phyloP scores from a whole-genome alignment of 169 alveolate species.

The Besnoitia besnoiti region DNA sequence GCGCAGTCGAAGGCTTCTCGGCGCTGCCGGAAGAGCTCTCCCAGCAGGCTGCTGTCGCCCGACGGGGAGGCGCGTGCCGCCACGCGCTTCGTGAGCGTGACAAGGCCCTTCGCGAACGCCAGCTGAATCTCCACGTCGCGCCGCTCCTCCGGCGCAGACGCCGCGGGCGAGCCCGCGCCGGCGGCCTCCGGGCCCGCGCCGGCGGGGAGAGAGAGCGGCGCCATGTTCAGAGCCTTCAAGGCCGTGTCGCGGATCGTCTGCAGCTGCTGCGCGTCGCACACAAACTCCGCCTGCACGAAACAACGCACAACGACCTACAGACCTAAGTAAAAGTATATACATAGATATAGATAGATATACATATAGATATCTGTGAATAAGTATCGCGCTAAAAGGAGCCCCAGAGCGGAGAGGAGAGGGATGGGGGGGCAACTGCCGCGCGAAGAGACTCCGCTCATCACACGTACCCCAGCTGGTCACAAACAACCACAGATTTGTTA shows the following conservation, averaged over 20 bases:
- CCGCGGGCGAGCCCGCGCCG: not conserved
- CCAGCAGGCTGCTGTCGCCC: not conserved
- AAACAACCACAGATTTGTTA: too few relatives aligned
- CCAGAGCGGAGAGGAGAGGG: too few relatives aligned
- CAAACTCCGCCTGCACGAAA: constrained; percentile 13
- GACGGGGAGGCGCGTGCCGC: not conserved
- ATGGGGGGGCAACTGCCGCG: too few relatives aligned
- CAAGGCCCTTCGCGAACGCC: not conserved
- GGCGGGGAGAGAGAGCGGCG: not conserved
- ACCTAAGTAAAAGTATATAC: not conserved
- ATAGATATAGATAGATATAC: too few relatives aligned
- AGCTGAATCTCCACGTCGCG: not conserved
- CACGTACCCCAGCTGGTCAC: too few relatives aligned
- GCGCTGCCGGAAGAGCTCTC: not conserved
- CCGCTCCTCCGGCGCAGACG: not conserved
- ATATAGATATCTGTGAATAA: too few relatives aligned
- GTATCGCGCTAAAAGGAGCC: too few relatives aligned
- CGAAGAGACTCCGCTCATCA: too few relatives aligned
- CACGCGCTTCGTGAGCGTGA: not conserved
- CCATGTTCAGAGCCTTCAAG: constrained; percentile 2
- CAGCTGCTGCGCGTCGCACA: not conserved
- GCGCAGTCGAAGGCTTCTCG: not conserved
- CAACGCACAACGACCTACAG: not conserved
- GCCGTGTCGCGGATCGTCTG: constrained; percentile 21
- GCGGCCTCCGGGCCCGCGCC: not conserved